Evolutionary conservation across 768 basidiomycete species (phyloP).

Genomic region (Tricholomella constricta): DNA sequence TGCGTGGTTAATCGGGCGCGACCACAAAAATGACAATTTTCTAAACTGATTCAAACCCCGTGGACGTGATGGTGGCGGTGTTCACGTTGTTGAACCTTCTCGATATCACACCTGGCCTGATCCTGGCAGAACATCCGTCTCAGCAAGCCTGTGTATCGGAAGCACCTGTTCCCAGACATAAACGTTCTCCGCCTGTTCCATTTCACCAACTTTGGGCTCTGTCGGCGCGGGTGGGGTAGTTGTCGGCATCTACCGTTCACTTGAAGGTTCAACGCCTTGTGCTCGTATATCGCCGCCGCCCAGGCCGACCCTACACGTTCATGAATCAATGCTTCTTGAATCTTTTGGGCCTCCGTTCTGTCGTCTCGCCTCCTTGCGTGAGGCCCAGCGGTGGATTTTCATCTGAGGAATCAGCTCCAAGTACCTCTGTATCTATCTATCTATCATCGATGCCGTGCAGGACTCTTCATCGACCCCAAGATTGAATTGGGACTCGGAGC

Average conservation of each 20-base stretch:
- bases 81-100: slow-evolving; percentile 1
- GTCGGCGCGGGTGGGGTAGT: neutral
- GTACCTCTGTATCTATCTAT: neutral
- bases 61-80: slow-evolving; percentile 14
- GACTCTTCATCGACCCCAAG: neutral
- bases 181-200: slow-evolving; percentile 1
- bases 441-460: neutral
- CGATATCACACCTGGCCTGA: neutral
- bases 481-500: neutral
- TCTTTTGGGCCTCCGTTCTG: neutral
- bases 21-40: neutral
- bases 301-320: slow-evolving; percentile 7
- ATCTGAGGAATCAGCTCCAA: slow-evolving; percentile 2
- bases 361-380: neutral
- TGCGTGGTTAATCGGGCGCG: neutral
- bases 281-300: slow-evolving; percentile 6
- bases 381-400: neutral
- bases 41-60: slow-evolving; percentile 8
- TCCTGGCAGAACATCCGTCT: neutral
- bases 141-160: slow-evolving; percentile 7
- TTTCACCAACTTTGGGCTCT: neutral
- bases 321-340: neutral
- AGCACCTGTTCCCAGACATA: slow-evolving; percentile 2
- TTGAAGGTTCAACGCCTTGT: slow-evolving; percentile 10
- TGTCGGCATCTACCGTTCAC: slow-evolving; percentile 11